Evolutionary conservation across 2,329 filamentous ascomycete species (phyloP).

Genomic region (Exophiala sideris): DNA sequence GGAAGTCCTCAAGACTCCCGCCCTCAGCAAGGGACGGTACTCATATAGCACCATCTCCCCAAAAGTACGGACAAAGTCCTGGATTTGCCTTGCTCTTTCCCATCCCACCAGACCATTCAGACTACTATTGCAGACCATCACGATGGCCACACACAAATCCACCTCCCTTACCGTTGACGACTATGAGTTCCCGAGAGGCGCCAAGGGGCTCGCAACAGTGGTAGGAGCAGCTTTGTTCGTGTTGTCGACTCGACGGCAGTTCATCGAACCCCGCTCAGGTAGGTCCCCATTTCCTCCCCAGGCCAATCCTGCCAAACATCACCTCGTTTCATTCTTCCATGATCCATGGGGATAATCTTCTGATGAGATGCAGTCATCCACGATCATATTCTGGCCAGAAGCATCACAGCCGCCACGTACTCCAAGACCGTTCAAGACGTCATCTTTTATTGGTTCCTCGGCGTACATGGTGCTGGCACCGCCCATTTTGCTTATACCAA

Average conservation of each 20-base stretch:
- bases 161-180: constrained; percentile 22
- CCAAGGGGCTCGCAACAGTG: constrained; percentile 9
- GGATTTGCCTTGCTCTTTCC: constrained; percentile 2
- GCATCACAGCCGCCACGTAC: constrained; percentile 10
- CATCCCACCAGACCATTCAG: background rate
- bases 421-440: constrained; percentile 17
- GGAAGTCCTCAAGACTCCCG: constrained; percentile 1
- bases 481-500: constrained; percentile 16
- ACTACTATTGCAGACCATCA: constrained; percentile 2
- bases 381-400: constrained; percentile 19
- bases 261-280: constrained; percentile 20
- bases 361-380: constrained; percentile 7
- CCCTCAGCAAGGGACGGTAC: constrained; percentile 2
- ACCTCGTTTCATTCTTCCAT: too few species aligned
- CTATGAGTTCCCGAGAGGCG: constrained; percentile 16
- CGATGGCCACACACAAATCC: constrained; percentile 20
- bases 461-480: constrained; percentile 11
- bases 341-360: too few species aligned
- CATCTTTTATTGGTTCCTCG: constrained; percentile 20
- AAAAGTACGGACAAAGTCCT: constrained; percentile 5
- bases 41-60: background rate
- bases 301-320: too few species aligned
- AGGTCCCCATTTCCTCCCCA: too few species aligned
- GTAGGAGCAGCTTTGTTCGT: constrained; percentile 16
- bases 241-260: constrained; percentile 18